phyloP scores from a whole-genome alignment of 192 early-diverging fungal genomes.

The Nowakowskiella sp. region DNA sequence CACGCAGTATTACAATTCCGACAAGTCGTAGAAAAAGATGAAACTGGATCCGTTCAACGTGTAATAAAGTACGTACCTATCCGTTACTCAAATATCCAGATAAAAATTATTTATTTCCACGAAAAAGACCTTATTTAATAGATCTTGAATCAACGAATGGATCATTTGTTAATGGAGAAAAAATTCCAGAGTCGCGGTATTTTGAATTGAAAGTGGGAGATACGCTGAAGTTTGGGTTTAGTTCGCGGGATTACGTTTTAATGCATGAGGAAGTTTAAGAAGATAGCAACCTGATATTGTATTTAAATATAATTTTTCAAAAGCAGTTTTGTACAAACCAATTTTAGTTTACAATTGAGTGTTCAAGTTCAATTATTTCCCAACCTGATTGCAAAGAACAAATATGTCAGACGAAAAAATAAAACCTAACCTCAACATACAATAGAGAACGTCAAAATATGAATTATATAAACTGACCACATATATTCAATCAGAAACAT shows the following conservation, averaged over 20 bases:
- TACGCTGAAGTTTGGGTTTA: conserved; percentile 83
- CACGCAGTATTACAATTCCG: conserved; percentile 90
- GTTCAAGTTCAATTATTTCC: no score
- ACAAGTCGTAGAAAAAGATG: conserved; percentile 45
- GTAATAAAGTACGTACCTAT: neutral
- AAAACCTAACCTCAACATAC: no score
- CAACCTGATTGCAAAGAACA: no score
- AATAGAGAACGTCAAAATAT: no score
- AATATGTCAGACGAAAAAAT: no score
- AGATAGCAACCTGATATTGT: conserved; percentile 7
- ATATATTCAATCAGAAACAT: no score
- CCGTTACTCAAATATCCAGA: conserved; percentile 2
- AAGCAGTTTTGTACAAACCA: neutral
- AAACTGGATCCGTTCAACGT: conserved; percentile 34
- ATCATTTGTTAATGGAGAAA: conserved; percentile 74
- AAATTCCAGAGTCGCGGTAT: conserved; percentile 68
- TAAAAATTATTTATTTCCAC: neutral
- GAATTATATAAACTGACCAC: no score
- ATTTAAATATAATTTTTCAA: neutral
- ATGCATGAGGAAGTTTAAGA: conserved; percentile 55
- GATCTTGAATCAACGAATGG: conserved; percentile 91
- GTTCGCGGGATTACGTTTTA: conserved; percentile 86
- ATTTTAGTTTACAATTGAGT: no score
- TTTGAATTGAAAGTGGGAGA: conserved; percentile 77
- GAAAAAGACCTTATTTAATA: conserved; percentile 81